Evolutionary conservation across 2,329 filamentous ascomycete genomes (phyloP).

Genomic region (Didymella sp.): DNA sequence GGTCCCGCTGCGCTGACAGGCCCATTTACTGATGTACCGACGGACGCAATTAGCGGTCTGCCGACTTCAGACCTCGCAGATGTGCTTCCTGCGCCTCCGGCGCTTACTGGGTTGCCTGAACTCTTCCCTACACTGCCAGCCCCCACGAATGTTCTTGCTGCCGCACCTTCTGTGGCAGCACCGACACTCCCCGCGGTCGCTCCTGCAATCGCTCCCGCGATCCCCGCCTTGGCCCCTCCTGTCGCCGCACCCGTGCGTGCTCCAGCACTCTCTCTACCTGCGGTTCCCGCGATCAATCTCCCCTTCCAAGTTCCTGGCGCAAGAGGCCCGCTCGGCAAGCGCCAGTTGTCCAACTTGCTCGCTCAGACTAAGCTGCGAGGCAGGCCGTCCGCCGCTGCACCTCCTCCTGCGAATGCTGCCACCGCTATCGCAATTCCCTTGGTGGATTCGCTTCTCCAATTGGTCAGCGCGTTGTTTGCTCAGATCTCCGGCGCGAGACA

Average conservation of each 20-base stretch:
- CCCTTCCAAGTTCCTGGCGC: conserved; percentile 6
- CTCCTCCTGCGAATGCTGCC: not conserved
- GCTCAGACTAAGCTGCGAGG: not conserved
- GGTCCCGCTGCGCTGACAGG: conserved; percentile 3
- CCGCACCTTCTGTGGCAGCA: not conserved
- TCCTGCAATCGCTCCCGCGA: not conserved
- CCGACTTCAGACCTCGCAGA: not conserved
- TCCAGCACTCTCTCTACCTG: not conserved
- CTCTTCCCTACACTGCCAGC: not conserved
- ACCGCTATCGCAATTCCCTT: not conserved
- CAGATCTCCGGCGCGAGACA: not conserved
- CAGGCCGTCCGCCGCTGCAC: not conserved
- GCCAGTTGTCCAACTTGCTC: not conserved
- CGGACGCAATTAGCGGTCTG: conserved; percentile 7
- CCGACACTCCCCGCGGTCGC: not conserved
- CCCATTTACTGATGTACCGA: not conserved
- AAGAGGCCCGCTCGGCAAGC: not conserved
- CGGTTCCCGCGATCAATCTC: not conserved
- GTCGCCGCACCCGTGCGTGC: not conserved
- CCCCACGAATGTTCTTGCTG: not conserved
- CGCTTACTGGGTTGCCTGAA: not conserved
- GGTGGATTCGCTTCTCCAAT: not conserved
- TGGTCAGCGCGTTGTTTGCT: not conserved
- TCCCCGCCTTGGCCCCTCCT: not conserved
- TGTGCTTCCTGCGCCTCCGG: not conserved